Base-by-base conservation (phyloP, 305 asterid species). In the Fraxinus paxiana region DNA sequence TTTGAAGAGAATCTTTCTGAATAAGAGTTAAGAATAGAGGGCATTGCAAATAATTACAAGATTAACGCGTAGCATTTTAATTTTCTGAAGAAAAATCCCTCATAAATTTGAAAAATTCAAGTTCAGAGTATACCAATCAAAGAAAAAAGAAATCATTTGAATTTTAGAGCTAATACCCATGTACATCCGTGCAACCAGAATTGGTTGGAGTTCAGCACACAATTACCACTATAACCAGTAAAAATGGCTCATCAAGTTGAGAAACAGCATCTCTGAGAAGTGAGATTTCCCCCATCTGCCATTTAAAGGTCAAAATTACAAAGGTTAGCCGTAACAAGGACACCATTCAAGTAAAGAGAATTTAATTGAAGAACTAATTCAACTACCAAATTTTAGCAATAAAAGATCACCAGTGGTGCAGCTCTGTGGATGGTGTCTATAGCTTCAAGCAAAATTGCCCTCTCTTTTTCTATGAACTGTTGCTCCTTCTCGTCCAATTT, bases 141-240 rank as follows among this genome's bases (percentile, higher is more conserved):
- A 82, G 84, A 87, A 90, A 89, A 82, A 88, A 86, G 77, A 79
- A 82, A 75, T 84, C 81, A 90, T 90, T 86, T 87, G 90, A 93
- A 94, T 91, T 92, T 88, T 79, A 96, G 98, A 92, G 61, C 61
- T 48, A 48, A 48, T 48, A 48, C 61, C 61, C 22, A 48, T 5
- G 61, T 15, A 48, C 61, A 48, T 48, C 61, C 91, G 90, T 85
- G 92, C 98, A 92, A 96, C 98, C 97, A 96, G 93, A 91, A 90
- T 90, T 93, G 90, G 97, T 88, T 90, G 99, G 94, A 94, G 94
- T 92, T 95, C 97, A 96, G 97, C 97, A 91, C 98, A 92, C 98
- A 92, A 96, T 96, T 96, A 96, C 99, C 98, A 96, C 99, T 93
- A 96, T 96, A 88, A 93, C 99, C 97, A 96, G 92, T 85, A 89